Conservation (phyloP, 495 filamentous ascomycete species). For the Penicillium nucicola region DNA sequence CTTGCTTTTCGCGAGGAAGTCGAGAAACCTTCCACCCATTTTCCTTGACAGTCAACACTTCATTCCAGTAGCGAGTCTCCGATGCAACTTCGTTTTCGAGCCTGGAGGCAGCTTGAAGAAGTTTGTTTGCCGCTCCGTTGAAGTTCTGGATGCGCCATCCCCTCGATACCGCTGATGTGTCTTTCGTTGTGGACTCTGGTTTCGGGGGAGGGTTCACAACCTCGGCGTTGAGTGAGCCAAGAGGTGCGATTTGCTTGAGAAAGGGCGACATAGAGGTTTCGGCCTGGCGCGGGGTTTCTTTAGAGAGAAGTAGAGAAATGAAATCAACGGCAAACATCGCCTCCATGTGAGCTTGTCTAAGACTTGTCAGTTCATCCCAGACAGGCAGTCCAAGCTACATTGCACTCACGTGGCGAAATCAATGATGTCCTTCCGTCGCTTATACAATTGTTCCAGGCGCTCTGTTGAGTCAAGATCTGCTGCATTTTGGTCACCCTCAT, state of each 20-base stretch:
- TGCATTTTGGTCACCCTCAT: conserved; percentile 28
- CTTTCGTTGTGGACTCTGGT: conserved; percentile 47
- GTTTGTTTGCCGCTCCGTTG: conserved; percentile 66
- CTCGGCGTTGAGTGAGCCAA: conserved; percentile 74
- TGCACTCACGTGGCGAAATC: conserved; percentile 41
- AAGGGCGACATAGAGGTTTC: conserved; percentile 63
- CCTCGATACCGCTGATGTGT: conserved; percentile 58
- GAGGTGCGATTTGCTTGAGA: conserved; percentile 65
- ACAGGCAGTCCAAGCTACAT: background rate
- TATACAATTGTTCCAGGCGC: conserved; percentile 40
- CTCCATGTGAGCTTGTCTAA: conserved; percentile 62
- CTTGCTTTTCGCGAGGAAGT: conserved; percentile 67
- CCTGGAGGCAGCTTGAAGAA: conserved; percentile 68
- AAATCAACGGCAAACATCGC: conserved; percentile 72
- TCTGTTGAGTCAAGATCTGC: conserved; percentile 36
- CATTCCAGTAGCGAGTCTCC: conserved; percentile 85
- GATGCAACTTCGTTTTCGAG: conserved; percentile 71
- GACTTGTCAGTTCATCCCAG: conserved; percentile 3
- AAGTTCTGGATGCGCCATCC: conserved; percentile 78
- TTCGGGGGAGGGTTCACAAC: conserved; percentile 57
- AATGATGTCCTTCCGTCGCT: conserved; percentile 41
- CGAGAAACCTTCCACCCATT: conserved; percentile 81
- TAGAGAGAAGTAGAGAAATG: conserved; percentile 78
- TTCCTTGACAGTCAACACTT: conserved; percentile 74
- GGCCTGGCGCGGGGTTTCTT: conserved; percentile 65